A percentile compares a stretch with the other conserved stretches of the same genome.
Conservation (phyloP, 129 eudicot genomes). For the Saposhnikovia divaricata region DNA sequence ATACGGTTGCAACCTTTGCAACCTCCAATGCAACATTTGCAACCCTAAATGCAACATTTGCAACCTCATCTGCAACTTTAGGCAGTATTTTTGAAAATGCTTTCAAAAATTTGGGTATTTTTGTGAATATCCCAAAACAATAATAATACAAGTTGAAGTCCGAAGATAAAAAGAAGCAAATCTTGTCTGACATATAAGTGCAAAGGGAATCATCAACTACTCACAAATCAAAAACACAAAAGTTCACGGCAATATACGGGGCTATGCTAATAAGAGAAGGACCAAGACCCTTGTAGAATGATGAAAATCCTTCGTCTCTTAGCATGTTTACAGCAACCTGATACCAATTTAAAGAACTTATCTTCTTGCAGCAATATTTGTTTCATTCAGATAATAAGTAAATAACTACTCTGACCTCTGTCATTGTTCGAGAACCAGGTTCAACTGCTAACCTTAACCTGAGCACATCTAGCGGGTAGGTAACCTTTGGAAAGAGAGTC, state of each 20-base stretch:
- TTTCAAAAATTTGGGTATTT: too few relatives aligned
- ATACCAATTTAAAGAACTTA: not conserved
- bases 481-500: slow-evolving; percentile 45
- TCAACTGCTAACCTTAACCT: slow-evolving; percentile 94
- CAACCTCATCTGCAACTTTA: too few relatives aligned
- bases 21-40: too few relatives aligned
- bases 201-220: slow-evolving; percentile 14
- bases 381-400: not conserved
- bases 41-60: too few relatives aligned
- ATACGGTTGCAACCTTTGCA: too few relatives aligned
- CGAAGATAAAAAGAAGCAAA: not conserved
- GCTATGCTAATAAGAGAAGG: slow-evolving; percentile 93
- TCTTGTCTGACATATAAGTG: not conserved
- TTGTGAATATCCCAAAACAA: not conserved
- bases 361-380: not conserved
- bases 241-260: slow-evolving; percentile 92
- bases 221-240: slow-evolving; percentile 96
- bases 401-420: slow-evolving; percentile 41
- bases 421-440: slow-evolving; percentile 79
- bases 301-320: slow-evolving; percentile 77
- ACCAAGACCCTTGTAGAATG: slow-evolving; percentile 79
- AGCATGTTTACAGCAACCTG: slow-evolving; percentile 80
- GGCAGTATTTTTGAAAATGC: too few relatives aligned
- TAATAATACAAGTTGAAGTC: slow-evolving; percentile 1
- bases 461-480: slow-evolving; percentile 85